Conservation (phyloP, 2,329 filamentous ascomycete genomes). For the Dactylellina parvicollis region DNA sequence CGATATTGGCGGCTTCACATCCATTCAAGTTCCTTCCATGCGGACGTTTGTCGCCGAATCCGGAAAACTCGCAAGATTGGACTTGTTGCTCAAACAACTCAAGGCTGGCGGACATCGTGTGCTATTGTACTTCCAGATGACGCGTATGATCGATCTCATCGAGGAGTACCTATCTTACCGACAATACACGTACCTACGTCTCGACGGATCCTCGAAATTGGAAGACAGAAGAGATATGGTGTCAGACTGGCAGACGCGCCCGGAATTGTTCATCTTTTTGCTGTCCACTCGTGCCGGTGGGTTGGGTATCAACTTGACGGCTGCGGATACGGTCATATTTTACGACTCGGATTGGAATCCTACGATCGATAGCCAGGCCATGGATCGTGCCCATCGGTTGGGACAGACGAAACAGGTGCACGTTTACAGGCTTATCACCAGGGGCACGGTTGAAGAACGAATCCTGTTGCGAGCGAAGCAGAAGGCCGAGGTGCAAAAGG, state of each 20-base stretch:
- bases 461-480: slow-evolving; percentile 96
- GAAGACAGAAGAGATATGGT: slow-evolving; percentile 97
- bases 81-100: slow-evolving; percentile 84
- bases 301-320: slow-evolving; percentile 95
- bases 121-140: slow-evolving; percentile 99
- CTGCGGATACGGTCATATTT: slow-evolving; percentile 98
- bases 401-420: slow-evolving; percentile 93
- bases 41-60: slow-evolving; percentile 96
- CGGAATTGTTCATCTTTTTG: slow-evolving; percentile 96
- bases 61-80: slow-evolving; percentile 91
- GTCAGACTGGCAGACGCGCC: slow-evolving; percentile 91
- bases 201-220: slow-evolving; percentile 96
- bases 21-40: slow-evolving; percentile 95
- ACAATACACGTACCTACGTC: slow-evolving; percentile 97
- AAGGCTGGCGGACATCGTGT: slow-evolving; percentile 94
- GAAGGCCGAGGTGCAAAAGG: slow-evolving; percentile 97
- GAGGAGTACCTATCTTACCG: slow-evolving; percentile 98
- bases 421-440: slow-evolving; percentile 96
- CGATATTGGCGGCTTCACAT: slow-evolving; percentile 83
- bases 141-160: slow-evolving; percentile 98
- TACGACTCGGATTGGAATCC: slow-evolving; percentile 99
- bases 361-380: slow-evolving; percentile 97
- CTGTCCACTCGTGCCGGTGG: slow-evolving; percentile 95
- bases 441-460: slow-evolving; percentile 95
- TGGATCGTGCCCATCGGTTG: slow-evolving; percentile 97